Evolutionary conservation across 768 basidiomycete genomes (phyloP).

Genomic region (Naganishia randhawae): DNA sequence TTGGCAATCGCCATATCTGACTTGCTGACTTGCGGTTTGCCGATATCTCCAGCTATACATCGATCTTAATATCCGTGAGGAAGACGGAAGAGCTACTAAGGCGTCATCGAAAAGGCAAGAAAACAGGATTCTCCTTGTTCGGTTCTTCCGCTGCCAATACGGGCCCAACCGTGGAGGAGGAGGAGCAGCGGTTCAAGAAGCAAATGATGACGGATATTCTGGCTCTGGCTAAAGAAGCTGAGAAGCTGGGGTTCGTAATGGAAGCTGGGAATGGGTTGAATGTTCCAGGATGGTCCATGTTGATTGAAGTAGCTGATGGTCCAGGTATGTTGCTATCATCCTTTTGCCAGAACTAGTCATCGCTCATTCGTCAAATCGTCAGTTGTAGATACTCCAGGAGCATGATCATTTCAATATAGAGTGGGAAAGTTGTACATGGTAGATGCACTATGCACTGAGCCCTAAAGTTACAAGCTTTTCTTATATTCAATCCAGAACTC

Average conservation of each 20-base stretch:
- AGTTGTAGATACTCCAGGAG: neutral
- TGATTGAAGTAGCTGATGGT: constrained; percentile 41
- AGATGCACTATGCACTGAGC: neutral
- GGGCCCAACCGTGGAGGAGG: constrained; percentile 66
- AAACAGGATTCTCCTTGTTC: constrained; percentile 74
- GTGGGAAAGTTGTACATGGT: neutral
- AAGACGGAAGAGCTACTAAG: constrained; percentile 88
- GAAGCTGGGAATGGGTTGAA: constrained; percentile 51
- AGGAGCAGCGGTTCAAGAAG: constrained; percentile 79
- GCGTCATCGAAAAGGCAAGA: constrained; percentile 81
- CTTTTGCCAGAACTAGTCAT: neutral
- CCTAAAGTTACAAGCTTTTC: too few relatives aligned
- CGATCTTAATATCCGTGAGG: constrained; percentile 74
- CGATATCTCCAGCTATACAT: constrained; percentile 61
- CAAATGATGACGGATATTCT: constrained; percentile 87
- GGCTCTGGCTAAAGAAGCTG: constrained; percentile 74
- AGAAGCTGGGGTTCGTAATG: constrained; percentile 59
- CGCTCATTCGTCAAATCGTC: neutral
- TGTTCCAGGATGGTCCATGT: constrained; percentile 42
- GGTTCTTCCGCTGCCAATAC: constrained; percentile 53
- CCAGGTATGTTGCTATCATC: neutral
- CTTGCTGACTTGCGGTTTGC: too few relatives aligned
- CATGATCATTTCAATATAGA: neutral
- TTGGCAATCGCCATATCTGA: neutral
- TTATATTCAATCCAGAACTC: too few relatives aligned